Conservation (phyloP, 441 rosid species). For the Bocquillonia castaneifolia region DNA sequence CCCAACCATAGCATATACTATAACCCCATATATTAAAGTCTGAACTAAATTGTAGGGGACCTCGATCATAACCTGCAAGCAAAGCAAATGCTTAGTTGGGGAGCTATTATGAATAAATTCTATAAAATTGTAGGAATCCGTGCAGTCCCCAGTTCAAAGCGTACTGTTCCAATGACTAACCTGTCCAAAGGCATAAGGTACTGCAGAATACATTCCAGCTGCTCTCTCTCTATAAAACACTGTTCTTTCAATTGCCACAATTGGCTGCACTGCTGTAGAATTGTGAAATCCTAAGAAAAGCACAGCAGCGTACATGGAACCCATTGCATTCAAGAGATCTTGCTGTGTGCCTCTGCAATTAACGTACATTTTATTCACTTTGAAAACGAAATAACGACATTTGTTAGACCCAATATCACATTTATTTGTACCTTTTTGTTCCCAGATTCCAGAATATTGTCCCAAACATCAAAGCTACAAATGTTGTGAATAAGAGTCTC, state of each 20-base stretch:
- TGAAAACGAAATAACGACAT: background rate
- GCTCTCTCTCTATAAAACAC: too few relatives aligned
- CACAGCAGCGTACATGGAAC: slow-evolving; percentile 71
- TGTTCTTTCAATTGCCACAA: slow-evolving; percentile 65
- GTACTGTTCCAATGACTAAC: too few relatives aligned
- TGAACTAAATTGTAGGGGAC: too few relatives aligned
- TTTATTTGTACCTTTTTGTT: slow-evolving; percentile 37
- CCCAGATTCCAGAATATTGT: slow-evolving; percentile 64
- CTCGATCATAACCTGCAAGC: too few relatives aligned
- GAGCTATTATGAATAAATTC: too few relatives aligned
- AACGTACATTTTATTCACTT: background rate
- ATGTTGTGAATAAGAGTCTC: slow-evolving; percentile 43
- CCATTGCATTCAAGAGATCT: slow-evolving; percentile 76
- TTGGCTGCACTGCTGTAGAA: slow-evolving; percentile 57
- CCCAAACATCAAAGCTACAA: slow-evolving; percentile 50
- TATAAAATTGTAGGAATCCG: too few relatives aligned
- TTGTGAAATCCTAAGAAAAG: slow-evolving; percentile 63
- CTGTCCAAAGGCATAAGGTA: too few relatives aligned
- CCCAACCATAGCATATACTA: too few relatives aligned
- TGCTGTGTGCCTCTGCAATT: slow-evolving; percentile 41
- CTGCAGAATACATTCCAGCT: too few relatives aligned
- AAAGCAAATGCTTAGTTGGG: too few relatives aligned
- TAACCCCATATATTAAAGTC: too few relatives aligned
- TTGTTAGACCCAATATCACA: background rate
- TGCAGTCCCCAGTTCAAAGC: too few relatives aligned